These are phyloP conservation scores for Yamadazyma atlantica DNA, from an alignment of 1,139 yeast species.

Conservation along the genomic window DNA sequence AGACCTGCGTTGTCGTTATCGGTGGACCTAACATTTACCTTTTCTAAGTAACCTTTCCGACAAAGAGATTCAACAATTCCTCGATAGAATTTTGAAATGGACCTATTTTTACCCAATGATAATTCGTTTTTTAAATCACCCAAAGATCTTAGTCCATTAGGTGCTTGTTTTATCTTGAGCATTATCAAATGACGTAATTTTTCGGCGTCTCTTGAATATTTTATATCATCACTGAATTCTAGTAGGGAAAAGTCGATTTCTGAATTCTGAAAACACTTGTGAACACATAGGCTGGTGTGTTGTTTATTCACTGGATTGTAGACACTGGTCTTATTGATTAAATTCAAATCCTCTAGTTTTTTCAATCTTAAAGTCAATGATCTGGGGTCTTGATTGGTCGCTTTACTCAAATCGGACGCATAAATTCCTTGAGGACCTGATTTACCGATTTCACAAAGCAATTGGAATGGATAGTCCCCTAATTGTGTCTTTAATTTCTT, in stretches of 20 bases:
- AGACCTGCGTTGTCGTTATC: slow-evolving; percentile 26
- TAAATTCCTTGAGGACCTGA: slow-evolving; percentile 55
- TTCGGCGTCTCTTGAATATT: slow-evolving; percentile 30
- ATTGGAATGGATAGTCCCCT: slow-evolving; percentile 44
- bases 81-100: slow-evolving; percentile 50
- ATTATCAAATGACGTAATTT: slow-evolving; percentile 43
- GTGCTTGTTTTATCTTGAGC: slow-evolving; percentile 59
- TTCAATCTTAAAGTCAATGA: slow-evolving; percentile 64
- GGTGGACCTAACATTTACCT: slow-evolving; percentile 48
- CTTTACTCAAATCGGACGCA: slow-evolving; percentile 53
- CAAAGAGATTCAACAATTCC: slow-evolving; percentile 53
- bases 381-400: slow-evolving; percentile 69
- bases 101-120: slow-evolving; percentile 46
- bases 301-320: slow-evolving; percentile 45
- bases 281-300: slow-evolving; percentile 51
- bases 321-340: slow-evolving; percentile 43
- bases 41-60: slow-evolving; percentile 52
- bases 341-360: slow-evolving; percentile 47
- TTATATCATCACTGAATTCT: slow-evolving; percentile 24
- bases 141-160: slow-evolving; percentile 65
- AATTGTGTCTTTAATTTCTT: slow-evolving; percentile 30
- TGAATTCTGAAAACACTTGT: slow-evolving; percentile 38
- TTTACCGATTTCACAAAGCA: slow-evolving; percentile 52
- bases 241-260: slow-evolving; percentile 37
- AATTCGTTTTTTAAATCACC: slow-evolving; percentile 65